Evolutionary conservation across 192 early-diverging fungal species (phyloP).

Genomic region (Mortierella alpina): DNA sequence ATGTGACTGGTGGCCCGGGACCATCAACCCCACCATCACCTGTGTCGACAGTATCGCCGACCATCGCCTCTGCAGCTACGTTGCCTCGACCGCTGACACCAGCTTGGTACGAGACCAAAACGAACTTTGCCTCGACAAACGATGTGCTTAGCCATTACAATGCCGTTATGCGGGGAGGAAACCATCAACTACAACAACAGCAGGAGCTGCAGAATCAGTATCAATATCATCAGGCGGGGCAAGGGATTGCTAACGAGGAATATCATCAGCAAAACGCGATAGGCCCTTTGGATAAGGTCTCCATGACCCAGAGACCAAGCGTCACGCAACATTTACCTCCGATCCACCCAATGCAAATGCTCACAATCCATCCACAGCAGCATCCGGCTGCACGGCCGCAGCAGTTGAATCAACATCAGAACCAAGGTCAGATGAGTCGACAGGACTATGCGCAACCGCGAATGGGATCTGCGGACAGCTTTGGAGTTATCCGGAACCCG

Average conservation of each 20-base stretch:
- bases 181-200: constrained; percentile 14
- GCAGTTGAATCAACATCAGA: background rate
- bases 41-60: constrained; percentile 21
- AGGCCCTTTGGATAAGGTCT: constrained; percentile 20
- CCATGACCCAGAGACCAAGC: background rate
- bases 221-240: background rate
- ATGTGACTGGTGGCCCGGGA: background rate
- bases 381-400: background rate
- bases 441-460: constrained; percentile 10
- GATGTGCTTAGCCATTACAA: constrained; percentile 47
- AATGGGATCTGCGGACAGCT: constrained; percentile 38
- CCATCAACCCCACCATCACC: constrained; percentile 17
- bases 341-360: background rate
- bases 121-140: constrained; percentile 31
- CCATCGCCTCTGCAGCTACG: constrained; percentile 20
- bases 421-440: background rate
- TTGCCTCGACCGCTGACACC: constrained; percentile 42
- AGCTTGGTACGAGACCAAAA: constrained; percentile 48
- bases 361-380: background rate
- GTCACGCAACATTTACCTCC: background rate
- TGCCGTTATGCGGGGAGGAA: constrained; percentile 31
- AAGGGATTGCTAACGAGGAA: background rate
- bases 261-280: constrained; percentile 3
- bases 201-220: constrained; percentile 12
- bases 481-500: constrained; percentile 34